Evolutionary conservation across 495 filamentous ascomycete genomes (phyloP).

Genomic region (Cenococcum geophilum): DNA sequence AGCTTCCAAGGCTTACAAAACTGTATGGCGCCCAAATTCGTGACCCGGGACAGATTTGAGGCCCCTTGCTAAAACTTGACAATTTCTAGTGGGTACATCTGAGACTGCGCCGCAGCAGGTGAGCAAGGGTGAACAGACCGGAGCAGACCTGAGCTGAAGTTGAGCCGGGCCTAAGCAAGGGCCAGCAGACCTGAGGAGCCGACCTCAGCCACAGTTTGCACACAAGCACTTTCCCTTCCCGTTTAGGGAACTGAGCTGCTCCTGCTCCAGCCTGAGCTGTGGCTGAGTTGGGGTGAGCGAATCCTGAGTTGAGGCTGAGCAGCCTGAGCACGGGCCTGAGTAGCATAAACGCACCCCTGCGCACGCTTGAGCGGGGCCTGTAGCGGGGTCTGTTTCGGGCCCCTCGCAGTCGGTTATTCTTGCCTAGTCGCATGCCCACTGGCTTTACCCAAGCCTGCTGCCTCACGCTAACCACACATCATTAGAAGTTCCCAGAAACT

Average conservation of each 20-base stretch:
- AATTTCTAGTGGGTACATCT: not conserved
- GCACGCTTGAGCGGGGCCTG: too few relatives aligned
- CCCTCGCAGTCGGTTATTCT: too few relatives aligned
- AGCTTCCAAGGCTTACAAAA: too few relatives aligned
- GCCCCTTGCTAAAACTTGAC: not conserved
- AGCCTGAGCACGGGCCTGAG: too few relatives aligned
- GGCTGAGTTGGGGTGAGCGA: not conserved
- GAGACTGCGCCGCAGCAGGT: not conserved
- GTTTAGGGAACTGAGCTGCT: not conserved
- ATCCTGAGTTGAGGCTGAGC: slow-evolving; percentile 3
- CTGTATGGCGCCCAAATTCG: not conserved
- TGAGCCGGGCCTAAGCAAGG: too few relatives aligned
- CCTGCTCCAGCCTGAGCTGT: slow-evolving; percentile 8
- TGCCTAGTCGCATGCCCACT: too few relatives aligned
- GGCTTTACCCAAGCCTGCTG: too few relatives aligned
- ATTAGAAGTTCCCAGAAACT: too few relatives aligned
- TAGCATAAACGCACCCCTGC: too few relatives aligned
- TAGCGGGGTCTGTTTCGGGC: too few relatives aligned
- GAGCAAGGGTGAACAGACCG: not conserved
- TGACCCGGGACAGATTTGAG: slow-evolving; percentile 1
- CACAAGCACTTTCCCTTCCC: slow-evolving; percentile 4
- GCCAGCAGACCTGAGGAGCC: too few relatives aligned
- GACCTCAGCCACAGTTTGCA: slow-evolving; percentile 1
- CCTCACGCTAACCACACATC: too few relatives aligned
- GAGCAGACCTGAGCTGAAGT: not conserved